Conservation (phyloP, 1,139 yeast genomes). For the Ashbya aceris region DNA sequence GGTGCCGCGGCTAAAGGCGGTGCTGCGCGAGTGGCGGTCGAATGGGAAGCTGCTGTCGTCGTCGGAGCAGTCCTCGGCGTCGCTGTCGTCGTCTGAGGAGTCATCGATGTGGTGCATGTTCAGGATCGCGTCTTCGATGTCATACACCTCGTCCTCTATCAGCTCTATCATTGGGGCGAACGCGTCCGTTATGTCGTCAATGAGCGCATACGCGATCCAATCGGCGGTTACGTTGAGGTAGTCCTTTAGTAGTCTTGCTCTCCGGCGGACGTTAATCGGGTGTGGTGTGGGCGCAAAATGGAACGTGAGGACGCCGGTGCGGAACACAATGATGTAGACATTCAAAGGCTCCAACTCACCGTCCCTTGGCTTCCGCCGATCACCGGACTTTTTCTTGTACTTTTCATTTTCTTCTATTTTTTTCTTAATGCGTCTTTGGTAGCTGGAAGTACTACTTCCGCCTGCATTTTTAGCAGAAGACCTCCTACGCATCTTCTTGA, state of each 20-base stretch:
- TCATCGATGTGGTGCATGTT: conserved; percentile 70
- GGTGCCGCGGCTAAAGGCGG: conserved; percentile 12
- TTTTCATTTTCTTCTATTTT: conserved; percentile 31
- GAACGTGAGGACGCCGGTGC: conserved; percentile 84
- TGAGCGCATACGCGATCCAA: conserved; percentile 94
- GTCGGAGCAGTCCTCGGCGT: conserved; percentile 29
- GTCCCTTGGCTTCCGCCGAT: conserved; percentile 41
- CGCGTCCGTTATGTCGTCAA: conserved; percentile 95
- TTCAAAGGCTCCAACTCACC: conserved; percentile 85
- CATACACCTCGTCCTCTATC: conserved; percentile 85
- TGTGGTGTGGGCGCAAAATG: conserved; percentile 95
- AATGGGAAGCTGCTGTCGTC: conserved; percentile 13
- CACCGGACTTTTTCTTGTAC: conserved; percentile 35
- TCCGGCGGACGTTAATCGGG: conserved; percentile 87
- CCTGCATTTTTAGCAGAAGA: conserved; percentile 9
- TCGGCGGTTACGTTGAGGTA: conserved; percentile 86
- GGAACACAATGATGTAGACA: conserved; percentile 86
- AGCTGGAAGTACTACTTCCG: conserved; percentile 10
- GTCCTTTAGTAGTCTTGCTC: conserved; percentile 80
- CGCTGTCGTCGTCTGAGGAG: conserved; percentile 36
- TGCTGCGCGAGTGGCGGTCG: conserved; percentile 12
- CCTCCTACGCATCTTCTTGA: conserved; percentile 10
- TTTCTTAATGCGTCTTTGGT: conserved; percentile 20
- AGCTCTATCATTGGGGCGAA: conserved; percentile 94
- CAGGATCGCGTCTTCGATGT: conserved; percentile 83